Conservation (phyloP, 129 eudicot species). For the Flaveria linearis region DNA sequence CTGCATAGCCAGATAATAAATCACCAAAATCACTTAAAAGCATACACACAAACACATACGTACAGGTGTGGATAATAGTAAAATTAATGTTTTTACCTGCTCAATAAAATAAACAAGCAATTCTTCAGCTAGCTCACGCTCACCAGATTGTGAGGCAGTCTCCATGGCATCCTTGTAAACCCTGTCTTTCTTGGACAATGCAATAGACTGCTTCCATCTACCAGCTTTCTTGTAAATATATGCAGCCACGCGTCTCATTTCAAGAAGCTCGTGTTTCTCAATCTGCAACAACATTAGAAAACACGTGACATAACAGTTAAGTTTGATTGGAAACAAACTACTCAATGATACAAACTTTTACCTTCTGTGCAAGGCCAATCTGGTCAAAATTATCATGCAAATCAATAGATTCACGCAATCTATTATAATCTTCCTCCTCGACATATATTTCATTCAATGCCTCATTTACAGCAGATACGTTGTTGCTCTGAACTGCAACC, state of each 20-base stretch:
- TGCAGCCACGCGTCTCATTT: slow-evolving; percentile 99
- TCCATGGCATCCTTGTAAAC: slow-evolving; percentile 99
- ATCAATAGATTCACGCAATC: slow-evolving; percentile 90
- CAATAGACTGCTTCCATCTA: slow-evolving; percentile 98
- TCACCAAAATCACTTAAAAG: background rate
- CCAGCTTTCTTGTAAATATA: slow-evolving; percentile 98
- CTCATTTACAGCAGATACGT: slow-evolving; percentile 90
- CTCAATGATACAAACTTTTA: slow-evolving; percentile 4
- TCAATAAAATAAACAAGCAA: slow-evolving; percentile 94
- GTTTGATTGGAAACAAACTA: background rate
- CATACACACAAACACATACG: background rate
- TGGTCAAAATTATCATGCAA: slow-evolving; percentile 95
- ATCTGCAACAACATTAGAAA: slow-evolving; percentile 54
- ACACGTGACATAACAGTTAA: background rate
- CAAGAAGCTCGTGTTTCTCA: slow-evolving; percentile 99
- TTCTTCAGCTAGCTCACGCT: slow-evolving; percentile 97
- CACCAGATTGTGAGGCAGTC: slow-evolving; percentile 97
- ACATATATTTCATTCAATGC: slow-evolving; percentile 94
- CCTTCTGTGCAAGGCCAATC: slow-evolving; percentile 98
- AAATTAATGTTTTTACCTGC: slow-evolving; percentile 50
- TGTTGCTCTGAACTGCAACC: slow-evolving; percentile 98
- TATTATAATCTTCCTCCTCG: slow-evolving; percentile 94
- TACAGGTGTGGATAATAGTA: background rate
- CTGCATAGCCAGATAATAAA: slow-evolving; percentile 45
- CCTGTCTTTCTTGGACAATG: slow-evolving; percentile 88